Conservation (phyloP, 352 stramenopile genomes). For the Phytophthora boehmeriae region DNA sequence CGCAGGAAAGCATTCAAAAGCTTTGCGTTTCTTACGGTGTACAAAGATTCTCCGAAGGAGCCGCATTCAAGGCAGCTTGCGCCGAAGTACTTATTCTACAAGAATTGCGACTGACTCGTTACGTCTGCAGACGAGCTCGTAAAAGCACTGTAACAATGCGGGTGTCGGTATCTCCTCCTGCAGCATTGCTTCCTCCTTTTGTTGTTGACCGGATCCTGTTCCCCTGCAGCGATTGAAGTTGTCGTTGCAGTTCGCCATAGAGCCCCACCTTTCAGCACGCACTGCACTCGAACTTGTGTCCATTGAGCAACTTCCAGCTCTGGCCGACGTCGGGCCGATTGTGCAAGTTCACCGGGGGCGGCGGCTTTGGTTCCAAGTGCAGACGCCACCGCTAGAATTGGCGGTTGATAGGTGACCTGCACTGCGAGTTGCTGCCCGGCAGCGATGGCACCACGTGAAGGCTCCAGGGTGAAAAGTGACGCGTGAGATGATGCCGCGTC, state of each 20-base stretch:
- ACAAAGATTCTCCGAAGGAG: no score
- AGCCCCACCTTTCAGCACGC: conserved; percentile 43
- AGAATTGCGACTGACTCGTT: no score
- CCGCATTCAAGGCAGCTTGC: no score
- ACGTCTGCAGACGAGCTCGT: conserved; percentile 18
- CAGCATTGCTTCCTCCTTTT: conserved; percentile 18
- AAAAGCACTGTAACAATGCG: conserved; percentile 23
- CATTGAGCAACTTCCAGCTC: conserved; percentile 44
- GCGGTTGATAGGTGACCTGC: conserved; percentile 57
- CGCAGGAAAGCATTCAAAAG: neutral
- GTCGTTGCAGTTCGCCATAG: conserved; percentile 34
- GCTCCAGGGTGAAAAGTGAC: conserved; percentile 74
- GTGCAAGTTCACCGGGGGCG: neutral
- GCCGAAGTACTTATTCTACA: no score
- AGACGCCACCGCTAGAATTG: conserved; percentile 3
- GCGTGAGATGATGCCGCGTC: conserved; percentile 55
- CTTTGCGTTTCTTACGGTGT: neutral
- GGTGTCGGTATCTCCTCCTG: conserved; percentile 11
- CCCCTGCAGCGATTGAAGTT: neutral
- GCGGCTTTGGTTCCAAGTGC: conserved; percentile 7
- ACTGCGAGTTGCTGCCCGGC: conserved; percentile 63
- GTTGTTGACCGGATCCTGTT: neutral
- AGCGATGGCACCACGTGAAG: conserved; percentile 61
- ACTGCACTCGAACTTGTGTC: conserved; percentile 48
- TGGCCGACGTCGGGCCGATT: conserved; percentile 13